A percentile compares a stretch with the other conserved stretches of the same genome.
Evolutionary conservation across 1,284 basidiomycete genomes (phyloP).

Genomic region (Malassezia nana): DNA sequence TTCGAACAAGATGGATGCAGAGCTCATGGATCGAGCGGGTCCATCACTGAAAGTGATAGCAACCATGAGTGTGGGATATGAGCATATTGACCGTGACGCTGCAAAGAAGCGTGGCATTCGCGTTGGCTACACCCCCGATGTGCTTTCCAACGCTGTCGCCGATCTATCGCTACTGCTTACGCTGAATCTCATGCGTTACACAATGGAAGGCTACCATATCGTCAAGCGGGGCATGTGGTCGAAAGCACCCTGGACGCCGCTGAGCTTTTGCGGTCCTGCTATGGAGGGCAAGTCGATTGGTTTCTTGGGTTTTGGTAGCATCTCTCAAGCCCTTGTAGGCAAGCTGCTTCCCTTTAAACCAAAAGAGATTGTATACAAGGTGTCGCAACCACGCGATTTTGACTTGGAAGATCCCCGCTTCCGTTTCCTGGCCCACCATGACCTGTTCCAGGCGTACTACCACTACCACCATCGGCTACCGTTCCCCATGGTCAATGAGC

Average conservation of each 20-base stretch:
- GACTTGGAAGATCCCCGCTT: slow-evolving; percentile 22
- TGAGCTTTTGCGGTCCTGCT: slow-evolving; percentile 64
- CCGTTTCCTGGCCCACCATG: slow-evolving; percentile 17
- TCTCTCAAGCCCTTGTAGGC: slow-evolving; percentile 24
- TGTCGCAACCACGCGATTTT: slow-evolving; percentile 26
- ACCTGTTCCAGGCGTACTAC: slow-evolving; percentile 5
- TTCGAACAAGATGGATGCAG: slow-evolving; percentile 61
- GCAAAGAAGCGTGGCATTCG: slow-evolving; percentile 61
- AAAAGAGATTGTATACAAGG: slow-evolving; percentile 24
- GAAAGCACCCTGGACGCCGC: slow-evolving; percentile 64
- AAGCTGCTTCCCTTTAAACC: slow-evolving; percentile 29
- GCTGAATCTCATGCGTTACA: slow-evolving; percentile 77
- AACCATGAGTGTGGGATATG: slow-evolving; percentile 60
- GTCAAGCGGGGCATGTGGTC: slow-evolving; percentile 64
- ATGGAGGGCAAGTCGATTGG: slow-evolving; percentile 59
- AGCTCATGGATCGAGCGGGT: slow-evolving; percentile 29
- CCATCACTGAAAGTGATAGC: slow-evolving; percentile 66
- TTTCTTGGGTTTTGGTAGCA: slow-evolving; percentile 70
- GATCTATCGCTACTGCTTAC: slow-evolving; percentile 77
- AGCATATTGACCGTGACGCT: slow-evolving; percentile 66
- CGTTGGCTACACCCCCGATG: slow-evolving; percentile 81
- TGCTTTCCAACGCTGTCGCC: slow-evolving; percentile 81
- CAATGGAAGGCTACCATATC: slow-evolving; percentile 56
- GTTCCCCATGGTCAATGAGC: slow-evolving; percentile 25
- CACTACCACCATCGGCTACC: slow-evolving; percentile 6